A percentile compares a stretch with the other conserved stretches of the same genome.
Conservation (phyloP, 2,329 filamentous ascomycete genomes). For the Exophiala phaeomuriformis region DNA sequence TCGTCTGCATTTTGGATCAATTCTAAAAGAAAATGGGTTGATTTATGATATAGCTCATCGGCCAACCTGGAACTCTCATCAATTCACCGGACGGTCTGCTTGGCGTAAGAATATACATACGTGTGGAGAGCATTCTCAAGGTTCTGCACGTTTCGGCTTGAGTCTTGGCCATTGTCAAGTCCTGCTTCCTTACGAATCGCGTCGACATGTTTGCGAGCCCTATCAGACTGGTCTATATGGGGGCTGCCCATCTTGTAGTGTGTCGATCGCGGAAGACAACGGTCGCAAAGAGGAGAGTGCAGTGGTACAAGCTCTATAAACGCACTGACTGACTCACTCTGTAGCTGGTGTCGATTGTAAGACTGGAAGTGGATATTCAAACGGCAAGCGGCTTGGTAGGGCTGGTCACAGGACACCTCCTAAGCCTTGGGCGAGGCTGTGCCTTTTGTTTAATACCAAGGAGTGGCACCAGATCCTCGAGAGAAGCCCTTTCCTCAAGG, state of each 20-base stretch:
- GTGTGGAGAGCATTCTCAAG: constrained; percentile 9
- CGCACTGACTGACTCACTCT: too few relatives aligned
- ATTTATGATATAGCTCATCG: constrained; percentile 9
- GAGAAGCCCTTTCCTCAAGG: too few relatives aligned
- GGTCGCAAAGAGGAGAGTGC: neutral
- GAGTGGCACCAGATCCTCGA: too few relatives aligned
- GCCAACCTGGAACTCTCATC: neutral
- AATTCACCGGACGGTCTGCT: neutral
- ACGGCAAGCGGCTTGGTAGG: too few relatives aligned
- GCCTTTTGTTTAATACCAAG: too few relatives aligned
- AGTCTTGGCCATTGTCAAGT: neutral
- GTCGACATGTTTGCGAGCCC: constrained; percentile 3
- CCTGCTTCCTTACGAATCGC: constrained; percentile 5
- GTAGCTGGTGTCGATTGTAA: too few relatives aligned
- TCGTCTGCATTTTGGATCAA: constrained; percentile 41
- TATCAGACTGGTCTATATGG: neutral
- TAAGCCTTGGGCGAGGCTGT: too few relatives aligned
- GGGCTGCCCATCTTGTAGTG: neutral
- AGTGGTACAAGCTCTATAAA: too few relatives aligned
- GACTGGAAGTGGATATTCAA: too few relatives aligned
- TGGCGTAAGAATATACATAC: neutral
- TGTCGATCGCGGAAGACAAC: neutral
- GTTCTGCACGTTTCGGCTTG: constrained; percentile 4
- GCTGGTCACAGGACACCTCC: too few relatives aligned
- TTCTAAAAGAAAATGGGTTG: constrained; percentile 28